Base-by-base conservation (phyloP, 768 basidiomycete genomes). In the Calocybe gangraenosa region DNA sequence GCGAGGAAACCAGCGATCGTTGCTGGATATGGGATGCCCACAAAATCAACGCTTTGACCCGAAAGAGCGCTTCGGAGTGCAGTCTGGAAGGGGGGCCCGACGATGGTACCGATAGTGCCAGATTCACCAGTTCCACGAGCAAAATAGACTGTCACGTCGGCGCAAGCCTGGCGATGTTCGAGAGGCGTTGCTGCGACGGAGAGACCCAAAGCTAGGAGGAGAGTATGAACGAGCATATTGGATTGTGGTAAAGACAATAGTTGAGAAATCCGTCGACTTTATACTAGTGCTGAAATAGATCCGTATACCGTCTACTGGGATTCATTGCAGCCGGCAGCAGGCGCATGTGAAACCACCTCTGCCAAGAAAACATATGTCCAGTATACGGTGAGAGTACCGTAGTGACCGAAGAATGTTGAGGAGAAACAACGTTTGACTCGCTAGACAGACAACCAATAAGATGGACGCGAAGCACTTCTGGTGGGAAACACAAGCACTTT, bases 21-120 rank as follows among this genome's bases (percentile, higher is more conserved):
- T 1, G 70, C 68, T 0, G 68, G 51, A 30, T 71, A 71, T 40
- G 63, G 42, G 17, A 71, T 63, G 11, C 68, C 69, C 8, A 57
- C 51, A 44, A 72, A 70, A 14, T 52, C 61, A n/a, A 70, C 54
- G 0, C 63, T 54, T 48, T 54, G 58, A 1, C 57, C 49, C 1
- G 56, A 62, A 8, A 70, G 46, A 0, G 62, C 61, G 5, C 46
- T 40, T 35, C 50, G 47, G 11, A 71, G 58, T 0, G 65, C 67
- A 0, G 56, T 13, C 35, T 58, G 47, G 55, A 72, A 63, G 13
- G 63, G 65, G 7, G 69, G 69, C 3, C 69, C 70, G 15, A 70
- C 66, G 35, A 67, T 47, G 8, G 54, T 50, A 8, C 69, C 69
- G 22, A 70, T 61, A 6, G 65, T 63, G 7, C 57, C 55, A 6